Base-by-base conservation (phyloP, 2,329 filamentous ascomycete species). In the Diaporthe australafricana region DNA sequence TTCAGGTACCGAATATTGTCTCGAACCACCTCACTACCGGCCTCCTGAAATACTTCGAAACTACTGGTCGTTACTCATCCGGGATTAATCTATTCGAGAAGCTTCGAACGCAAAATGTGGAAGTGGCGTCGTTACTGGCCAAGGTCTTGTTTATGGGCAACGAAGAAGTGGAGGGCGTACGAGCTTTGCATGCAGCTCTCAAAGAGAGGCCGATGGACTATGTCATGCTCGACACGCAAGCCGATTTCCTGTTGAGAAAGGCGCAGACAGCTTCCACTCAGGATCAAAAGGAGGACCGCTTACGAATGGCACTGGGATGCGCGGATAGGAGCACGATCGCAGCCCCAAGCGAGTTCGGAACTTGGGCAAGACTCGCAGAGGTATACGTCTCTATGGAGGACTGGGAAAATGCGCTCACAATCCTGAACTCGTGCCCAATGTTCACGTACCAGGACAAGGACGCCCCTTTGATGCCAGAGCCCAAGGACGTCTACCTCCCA, bases 361-460 rank as follows among this genome's bases (percentile, higher is more conserved):
- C 96, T 0, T 99, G 96, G 96, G 96, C 96, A 71, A 89, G 95
- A 71, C 84, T 99, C 74, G 95, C 95, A 2, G 94, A 98, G 80
- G 93, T 98, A 40, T 99, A 99, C 77, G 94, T 98, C 70, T 90
- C 92, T 63, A 90, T 97, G 83, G 96, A 99, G 80, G 94, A 97
- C 79, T 99, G 96, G 95, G 96, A 98, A 79, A 91, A 98, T 76
- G 96, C 96, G 0, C 88, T 99, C 30, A 91, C 97, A 6, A 98
- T 96, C 5, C 88, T 99, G 67, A 99, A 99, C 84, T 99, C 96
- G 22, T 99, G 96, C 81, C 96, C 96, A 11, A 99, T 99, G 96
- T 99, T 99, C 82, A 99, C 96, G 8, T 98, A 99, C 82, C 96
- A 98, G 82, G 96, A 99, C 83, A 98, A 98, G 82, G 96, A 99